Conservation (phyloP, 768 basidiomycete genomes). For the Mycena filopes region DNA sequence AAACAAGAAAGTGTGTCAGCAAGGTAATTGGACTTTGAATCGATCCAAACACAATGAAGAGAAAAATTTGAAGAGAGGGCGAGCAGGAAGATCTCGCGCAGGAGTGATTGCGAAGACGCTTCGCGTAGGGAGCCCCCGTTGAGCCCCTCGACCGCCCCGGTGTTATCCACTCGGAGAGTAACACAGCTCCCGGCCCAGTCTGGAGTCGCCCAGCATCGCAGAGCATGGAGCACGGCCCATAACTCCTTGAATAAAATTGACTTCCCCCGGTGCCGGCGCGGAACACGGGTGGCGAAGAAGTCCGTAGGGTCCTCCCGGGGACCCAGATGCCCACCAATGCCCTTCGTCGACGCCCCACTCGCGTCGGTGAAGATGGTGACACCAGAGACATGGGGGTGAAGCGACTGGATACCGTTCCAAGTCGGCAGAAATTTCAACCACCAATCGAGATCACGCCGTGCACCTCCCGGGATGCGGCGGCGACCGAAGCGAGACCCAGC, state of each 20-base stretch:
- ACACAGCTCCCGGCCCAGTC: not conserved
- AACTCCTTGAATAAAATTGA: slow-evolving; percentile 4
- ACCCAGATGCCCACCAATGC: slow-evolving; percentile 3
- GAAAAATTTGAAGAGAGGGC: not conserved
- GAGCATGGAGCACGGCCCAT: slow-evolving; percentile 11
- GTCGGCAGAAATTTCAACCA: not conserved
- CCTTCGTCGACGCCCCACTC: not conserved
- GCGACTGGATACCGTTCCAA: slow-evolving; percentile 7
- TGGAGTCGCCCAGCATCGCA: not conserved
- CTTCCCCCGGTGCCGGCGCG: not conserved
- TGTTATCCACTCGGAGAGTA: not conserved
- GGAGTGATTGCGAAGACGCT: not conserved
- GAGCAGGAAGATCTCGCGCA: not conserved
- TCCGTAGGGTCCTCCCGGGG: not conserved
- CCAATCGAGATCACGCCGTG: slow-evolving; percentile 1
- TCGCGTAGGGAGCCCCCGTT: slow-evolving; percentile 1
- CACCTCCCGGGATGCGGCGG: not conserved
- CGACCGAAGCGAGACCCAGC: not conserved
- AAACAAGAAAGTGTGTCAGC: slow-evolving; percentile 18
- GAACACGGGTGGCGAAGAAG: not conserved
- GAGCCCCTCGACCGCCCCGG: not conserved
- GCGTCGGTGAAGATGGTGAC: not conserved
- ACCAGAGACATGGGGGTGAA: not conserved
- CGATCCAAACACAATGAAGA: slow-evolving; percentile 10
- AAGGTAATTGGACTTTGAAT: slow-evolving; percentile 16